Conservation (phyloP, 305 asterid genomes). For the Nicotiana rustica region DNA sequence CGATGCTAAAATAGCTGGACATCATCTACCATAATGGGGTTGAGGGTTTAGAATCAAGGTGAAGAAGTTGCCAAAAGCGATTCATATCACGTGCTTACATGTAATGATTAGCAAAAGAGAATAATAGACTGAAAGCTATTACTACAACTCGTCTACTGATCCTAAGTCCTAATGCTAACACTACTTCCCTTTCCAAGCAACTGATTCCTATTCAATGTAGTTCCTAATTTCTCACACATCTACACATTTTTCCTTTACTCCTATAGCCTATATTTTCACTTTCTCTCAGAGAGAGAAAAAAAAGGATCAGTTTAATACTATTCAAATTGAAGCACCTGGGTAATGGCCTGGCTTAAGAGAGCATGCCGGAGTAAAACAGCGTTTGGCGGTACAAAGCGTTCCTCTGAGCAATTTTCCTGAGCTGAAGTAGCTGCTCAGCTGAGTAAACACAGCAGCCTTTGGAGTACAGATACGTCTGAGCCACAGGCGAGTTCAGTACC, state of each 20-base stretch:
- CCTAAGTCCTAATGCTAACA: background rate
- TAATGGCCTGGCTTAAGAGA: background rate
- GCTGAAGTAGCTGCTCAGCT: conserved; percentile 49
- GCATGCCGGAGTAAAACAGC: conserved; percentile 38
- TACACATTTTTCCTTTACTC: background rate
- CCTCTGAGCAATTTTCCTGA: conserved; percentile 52
- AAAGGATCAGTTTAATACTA: background rate
- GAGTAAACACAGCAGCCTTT: conserved; percentile 70
- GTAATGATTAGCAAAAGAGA: conserved; percentile 18
- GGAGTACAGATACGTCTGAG: conserved; percentile 60
- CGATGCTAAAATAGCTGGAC: too few species aligned
- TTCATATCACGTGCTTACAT: conserved; percentile 23
- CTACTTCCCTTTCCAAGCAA: background rate
- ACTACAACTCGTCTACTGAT: background rate
- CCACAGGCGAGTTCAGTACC: conserved; percentile 67
- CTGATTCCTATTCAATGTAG: background rate
- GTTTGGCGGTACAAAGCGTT: conserved; percentile 42
- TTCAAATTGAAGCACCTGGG: background rate
- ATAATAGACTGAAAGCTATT: conserved; percentile 6
- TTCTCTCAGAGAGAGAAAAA: background rate
- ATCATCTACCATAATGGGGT: background rate
- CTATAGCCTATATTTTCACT: background rate
- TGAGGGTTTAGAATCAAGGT: background rate
- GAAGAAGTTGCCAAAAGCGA: conserved; percentile 11
- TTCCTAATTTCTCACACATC: conserved; percentile 4